Base-by-base conservation (phyloP, 331 rosid species). In the Quercus tomentella region DNA sequence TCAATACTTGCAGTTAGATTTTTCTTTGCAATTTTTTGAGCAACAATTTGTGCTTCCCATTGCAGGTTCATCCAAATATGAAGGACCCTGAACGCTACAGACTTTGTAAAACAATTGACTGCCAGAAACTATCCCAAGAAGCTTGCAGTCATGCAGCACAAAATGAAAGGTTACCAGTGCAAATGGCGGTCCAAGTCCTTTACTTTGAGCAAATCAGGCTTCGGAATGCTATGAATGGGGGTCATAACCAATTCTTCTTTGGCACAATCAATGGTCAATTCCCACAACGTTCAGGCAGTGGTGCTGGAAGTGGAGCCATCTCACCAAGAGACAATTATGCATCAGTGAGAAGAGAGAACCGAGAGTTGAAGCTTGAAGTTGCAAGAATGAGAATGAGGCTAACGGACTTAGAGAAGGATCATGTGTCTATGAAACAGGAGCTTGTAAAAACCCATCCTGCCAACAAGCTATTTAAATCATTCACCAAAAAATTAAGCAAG, bases 131-230 rank as follows among this genome's bases (percentile, higher is more conserved):
- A 22, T 90, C 97, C 61, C 97, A 95, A 87, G 99, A 95, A 86
- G 99, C 97, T 33, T 95, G 99, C 87, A 95, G 97, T 80, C 99
- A 95, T 57, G 99, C 99, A 70, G 98, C 99, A 56, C 99, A 95
- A 84, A 95, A 95, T 14, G 99, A 95, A 74, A 89, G 99, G 86
- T 80, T 95, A 54, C 98, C 99, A 0, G 97, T 95, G 72, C 99
- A 95, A 72, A 95, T 91, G 94, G 98, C 92, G 30, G 99, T 95
- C 1, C 99, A 95, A 66, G 99, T 95, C 21, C 88, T 95, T 17
- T 91, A 93, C 96, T 91, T 93, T 9, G 99, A 95, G 88, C 99
- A 95, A 90, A 93, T 93, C 56, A 80, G 99, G 89, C 92, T 95
- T 22, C 88, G 98, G 9, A 95, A 95, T 22, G 99, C 99, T 12